Evolutionary conservation across 257 asterid genomes (phyloP), one percentile per base, ranked within the genome.

Genomic region (Penstemon eatonii): DNA sequence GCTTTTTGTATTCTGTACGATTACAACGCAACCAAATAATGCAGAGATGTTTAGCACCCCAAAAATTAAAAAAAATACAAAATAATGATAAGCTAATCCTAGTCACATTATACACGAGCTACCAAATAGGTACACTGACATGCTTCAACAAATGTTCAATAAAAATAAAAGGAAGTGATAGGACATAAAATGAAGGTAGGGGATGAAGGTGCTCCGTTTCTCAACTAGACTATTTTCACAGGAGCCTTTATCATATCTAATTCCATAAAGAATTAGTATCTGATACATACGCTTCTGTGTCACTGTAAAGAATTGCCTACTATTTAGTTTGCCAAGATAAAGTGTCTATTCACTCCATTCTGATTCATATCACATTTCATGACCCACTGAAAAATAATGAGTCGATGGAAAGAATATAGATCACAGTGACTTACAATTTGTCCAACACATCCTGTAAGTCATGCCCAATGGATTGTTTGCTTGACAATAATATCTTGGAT

Each of bases 401-500:
- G 37, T 66, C 56, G 66, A 63, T 62, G 70, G 62, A 67, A 75
- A 56, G 75, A 70, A 72, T 49, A 60, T 36, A 58, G 6, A n/a
- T 10, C 58, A 18, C 5, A 10, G 38, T 8, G 51, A 64, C 69
- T 75, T 69, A 64, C 57, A 6, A 57, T 39, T 55, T 69, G 50
- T 11, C 45, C 38, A 40, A 8, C 51, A 19, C 42, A 42, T 40
- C 39, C 60, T 37, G 57, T 33, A 44, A 19, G 43, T 52, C 60
- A n/a, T 68, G 52, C 8, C 67, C 53, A 40, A 44, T 25, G 52
- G 63, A 63, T 38, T 25, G 55, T 52, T 15, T 44, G 37, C 44
- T 45, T 45, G 60, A 59, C 15, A 55, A 10, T 8, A 53, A 33
- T 39, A 18, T 39, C 18, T 65, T 40, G 9, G 53, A 55, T 46